Base-by-base conservation (phyloP, 352 stramenopile species). In the Stephanocyclus meneghinianus region DNA sequence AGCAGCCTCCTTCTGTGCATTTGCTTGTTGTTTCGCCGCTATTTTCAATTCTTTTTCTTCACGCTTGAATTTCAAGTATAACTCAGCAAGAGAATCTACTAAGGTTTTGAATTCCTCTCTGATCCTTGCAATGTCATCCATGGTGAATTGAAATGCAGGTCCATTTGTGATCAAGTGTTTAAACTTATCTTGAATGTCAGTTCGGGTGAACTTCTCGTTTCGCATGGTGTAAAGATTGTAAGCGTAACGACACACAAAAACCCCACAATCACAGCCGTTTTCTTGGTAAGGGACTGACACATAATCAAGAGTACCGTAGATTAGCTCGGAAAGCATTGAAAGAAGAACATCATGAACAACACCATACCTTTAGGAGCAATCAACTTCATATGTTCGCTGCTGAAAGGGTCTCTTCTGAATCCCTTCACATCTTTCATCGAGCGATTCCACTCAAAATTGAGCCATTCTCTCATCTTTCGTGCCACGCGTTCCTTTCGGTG, bases 211-310 rank as follows among this genome's bases (percentile, higher is more conserved):
- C 2, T 50, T 32, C 16, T 74, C n/a, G 48, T 87, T 26, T 10
- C 87, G 71, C 61, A 91, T 78, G 37, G 83, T 64, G 62, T 87
- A 94, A 2, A 95, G 60, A 59, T 77, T 85, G 57, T 89, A 89
- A 13, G 85, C 87, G 74, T 95, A 95, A 11, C 88, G 78, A 61
- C 89, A 94, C 13, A 93, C 88, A 84, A 93, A 95, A n/a, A 95
- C 88, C 32, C 91, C 96, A 82, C 95, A 98, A 88, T 98, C 96
- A 7, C 94, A 98, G 18, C 86, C 94, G 69, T 98, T 98, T 3
- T 91, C 92, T 72, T 98, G 96, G 71, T 95, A 87, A 10, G 96
- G 95, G 70, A 98, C 95, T 94, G 51, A 16, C 16, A 81, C 47
- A 64, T 26, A 1, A 26, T 26, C 35, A 50, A 60, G 30, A 50